phyloP scores from a whole-genome alignment of 106 monocot species.

The Apostasia shenzhenica region DNA sequence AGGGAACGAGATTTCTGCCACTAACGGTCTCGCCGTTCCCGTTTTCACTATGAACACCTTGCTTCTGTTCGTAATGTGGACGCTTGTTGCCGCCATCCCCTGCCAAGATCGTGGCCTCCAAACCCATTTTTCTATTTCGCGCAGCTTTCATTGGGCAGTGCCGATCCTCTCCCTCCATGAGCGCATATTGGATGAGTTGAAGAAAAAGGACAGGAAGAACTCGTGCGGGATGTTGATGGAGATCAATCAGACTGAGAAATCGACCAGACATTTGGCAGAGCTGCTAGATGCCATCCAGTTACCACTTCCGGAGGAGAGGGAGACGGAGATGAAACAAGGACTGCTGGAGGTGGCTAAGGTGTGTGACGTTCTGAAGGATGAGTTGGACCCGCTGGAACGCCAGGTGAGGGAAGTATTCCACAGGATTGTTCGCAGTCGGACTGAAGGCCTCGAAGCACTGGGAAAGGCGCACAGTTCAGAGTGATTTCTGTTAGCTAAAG shows the following conservation, averaged over 20 bases:
- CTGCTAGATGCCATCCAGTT: slow-evolving; percentile 10
- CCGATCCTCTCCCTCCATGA: slow-evolving; percentile 40
- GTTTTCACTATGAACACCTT: slow-evolving; percentile 19
- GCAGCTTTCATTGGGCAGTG: slow-evolving; percentile 40
- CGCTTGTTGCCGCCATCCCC: slow-evolving; percentile 23
- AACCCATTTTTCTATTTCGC: slow-evolving; percentile 15
- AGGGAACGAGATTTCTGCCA: slow-evolving; percentile 13
- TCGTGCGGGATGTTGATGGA: slow-evolving; percentile 55
- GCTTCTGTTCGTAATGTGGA: slow-evolving; percentile 27
- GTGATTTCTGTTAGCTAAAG: too few species aligned
- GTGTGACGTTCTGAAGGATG: slow-evolving; percentile 31
- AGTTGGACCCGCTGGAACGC: slow-evolving; percentile 39
- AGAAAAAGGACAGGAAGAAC: slow-evolving; percentile 48
- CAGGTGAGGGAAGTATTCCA: slow-evolving; percentile 60
- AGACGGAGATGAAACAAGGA: slow-evolving; percentile 25
- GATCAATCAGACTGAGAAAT: slow-evolving; percentile 41
- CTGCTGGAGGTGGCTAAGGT: slow-evolving; percentile 24
- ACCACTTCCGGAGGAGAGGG: slow-evolving; percentile 28
- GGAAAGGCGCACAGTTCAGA: too few species aligned
- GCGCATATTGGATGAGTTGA: slow-evolving; percentile 48
- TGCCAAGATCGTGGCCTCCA: slow-evolving; percentile 15
- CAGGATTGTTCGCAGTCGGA: slow-evolving; percentile 39
- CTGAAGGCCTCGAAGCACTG: slow-evolving; percentile 28
- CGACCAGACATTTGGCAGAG: slow-evolving; percentile 24
- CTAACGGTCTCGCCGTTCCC: slow-evolving; percentile 17